A percentile compares a stretch with the other conserved stretches of the same genome.
Conservation (phyloP, 1,284 basidiomycete genomes). For the Mycena citricolor region DNA sequence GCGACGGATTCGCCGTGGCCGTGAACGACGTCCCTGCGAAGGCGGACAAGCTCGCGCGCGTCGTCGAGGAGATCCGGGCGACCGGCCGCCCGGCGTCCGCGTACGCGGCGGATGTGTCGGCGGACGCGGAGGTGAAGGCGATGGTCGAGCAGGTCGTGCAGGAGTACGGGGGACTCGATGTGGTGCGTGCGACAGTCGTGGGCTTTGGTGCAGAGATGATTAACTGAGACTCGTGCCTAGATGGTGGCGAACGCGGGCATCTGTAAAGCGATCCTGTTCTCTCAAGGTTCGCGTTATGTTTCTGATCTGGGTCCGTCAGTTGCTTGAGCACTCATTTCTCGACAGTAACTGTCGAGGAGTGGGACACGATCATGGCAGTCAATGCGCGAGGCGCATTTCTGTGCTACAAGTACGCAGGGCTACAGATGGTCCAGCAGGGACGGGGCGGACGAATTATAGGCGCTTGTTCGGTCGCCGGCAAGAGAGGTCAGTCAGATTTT, state of each 20-base stretch:
- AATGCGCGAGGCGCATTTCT: conserved; percentile 25
- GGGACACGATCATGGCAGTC: conserved; percentile 18
- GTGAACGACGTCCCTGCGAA: conserved; percentile 23
- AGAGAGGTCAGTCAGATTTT: conserved; percentile 8
- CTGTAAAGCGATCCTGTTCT: conserved; percentile 13
- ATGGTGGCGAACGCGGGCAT: conserved; percentile 32
- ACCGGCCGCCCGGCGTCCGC: conserved; percentile 18
- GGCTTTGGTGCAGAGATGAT: not conserved
- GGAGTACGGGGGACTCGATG: conserved; percentile 30
- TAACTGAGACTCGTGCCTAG: conserved; percentile 8
- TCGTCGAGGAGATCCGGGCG: conserved; percentile 22
- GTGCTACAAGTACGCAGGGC: conserved; percentile 25
- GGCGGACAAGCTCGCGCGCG: conserved; percentile 14
- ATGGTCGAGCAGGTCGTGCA: conserved; percentile 29
- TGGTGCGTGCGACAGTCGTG: conserved; percentile 23
- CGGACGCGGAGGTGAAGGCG: conserved; percentile 28
- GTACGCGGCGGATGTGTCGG: conserved; percentile 31
- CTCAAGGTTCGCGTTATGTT: conserved; percentile 19
- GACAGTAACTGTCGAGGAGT: conserved; percentile 14
- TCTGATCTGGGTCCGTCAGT: conserved; percentile 1
- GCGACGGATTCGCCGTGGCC: conserved; percentile 29
- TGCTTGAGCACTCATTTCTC: not conserved
- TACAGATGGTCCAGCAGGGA: conserved; percentile 26
- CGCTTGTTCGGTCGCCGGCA: conserved; percentile 17
- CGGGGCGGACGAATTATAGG: conserved; percentile 23